phyloP scores from a whole-genome alignment of 192 early-diverging fungal species.

The Backusella tuberculispora region DNA sequence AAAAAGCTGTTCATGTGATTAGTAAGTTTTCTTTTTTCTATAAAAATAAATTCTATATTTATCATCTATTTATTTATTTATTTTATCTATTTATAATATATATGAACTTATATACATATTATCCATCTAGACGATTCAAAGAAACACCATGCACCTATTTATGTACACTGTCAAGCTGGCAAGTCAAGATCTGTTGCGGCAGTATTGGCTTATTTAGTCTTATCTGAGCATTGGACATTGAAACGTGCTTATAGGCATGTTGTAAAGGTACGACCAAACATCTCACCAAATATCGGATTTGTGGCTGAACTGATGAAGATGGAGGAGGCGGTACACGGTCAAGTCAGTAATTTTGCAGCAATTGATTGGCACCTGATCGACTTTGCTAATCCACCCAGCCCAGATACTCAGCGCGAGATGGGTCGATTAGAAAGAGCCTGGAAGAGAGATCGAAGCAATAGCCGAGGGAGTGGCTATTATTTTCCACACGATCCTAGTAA shows the following conservation, averaged over 20 bases:
- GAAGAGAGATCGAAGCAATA: slow-evolving; percentile 15
- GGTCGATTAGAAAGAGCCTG: slow-evolving; percentile 20
- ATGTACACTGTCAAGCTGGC: slow-evolving; percentile 82
- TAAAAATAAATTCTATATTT: neutral
- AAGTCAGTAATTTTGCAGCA: slow-evolving; percentile 40
- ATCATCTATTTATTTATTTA: slow-evolving; percentile 12
- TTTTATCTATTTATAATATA: neutral
- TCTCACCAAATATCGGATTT: slow-evolving; percentile 81
- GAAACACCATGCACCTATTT: slow-evolving; percentile 53
- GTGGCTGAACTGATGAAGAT: slow-evolving; percentile 68
- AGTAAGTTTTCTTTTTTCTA: slow-evolving; percentile 43
- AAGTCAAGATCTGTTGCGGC: slow-evolving; percentile 71
- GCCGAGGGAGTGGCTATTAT: neutral
- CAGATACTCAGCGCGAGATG: slow-evolving; percentile 28
- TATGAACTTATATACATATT: too few species aligned
- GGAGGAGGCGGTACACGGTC: slow-evolving; percentile 62
- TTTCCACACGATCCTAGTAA: slow-evolving; percentile 1
- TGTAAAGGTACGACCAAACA: slow-evolving; percentile 61
- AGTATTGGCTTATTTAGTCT: slow-evolving; percentile 70
- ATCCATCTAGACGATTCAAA: slow-evolving; percentile 34
- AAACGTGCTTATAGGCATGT: slow-evolving; percentile 70
- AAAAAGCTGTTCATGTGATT: slow-evolving; percentile 68
- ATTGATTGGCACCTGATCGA: slow-evolving; percentile 35
- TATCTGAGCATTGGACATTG: slow-evolving; percentile 62
- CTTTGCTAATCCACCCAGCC: slow-evolving; percentile 15